Conservation (phyloP, 2,329 filamentous ascomycete genomes). For the Colletotrichum sp. region DNA sequence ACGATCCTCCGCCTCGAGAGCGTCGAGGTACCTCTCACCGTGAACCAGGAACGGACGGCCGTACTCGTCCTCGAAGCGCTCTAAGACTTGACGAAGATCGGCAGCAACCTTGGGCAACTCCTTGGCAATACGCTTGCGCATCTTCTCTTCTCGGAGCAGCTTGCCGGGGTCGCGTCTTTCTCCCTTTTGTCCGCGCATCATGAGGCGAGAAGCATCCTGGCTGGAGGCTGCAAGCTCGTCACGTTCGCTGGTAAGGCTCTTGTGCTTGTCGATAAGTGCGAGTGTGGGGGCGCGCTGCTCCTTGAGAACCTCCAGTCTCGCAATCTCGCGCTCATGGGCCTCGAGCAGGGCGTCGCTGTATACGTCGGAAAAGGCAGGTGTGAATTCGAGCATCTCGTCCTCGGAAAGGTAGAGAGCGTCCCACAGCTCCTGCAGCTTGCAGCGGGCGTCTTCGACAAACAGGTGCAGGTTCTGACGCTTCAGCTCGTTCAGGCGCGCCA, state of each 20-base stretch:
- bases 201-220: slow-evolving; percentile 91
- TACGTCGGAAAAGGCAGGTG: slow-evolving; percentile 94
- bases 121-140: slow-evolving; percentile 93
- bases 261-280: slow-evolving; percentile 82
- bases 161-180: slow-evolving; percentile 95
- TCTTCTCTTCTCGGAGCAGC: slow-evolving; percentile 94
- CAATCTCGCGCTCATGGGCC: slow-evolving; percentile 91
- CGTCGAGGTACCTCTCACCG: slow-evolving; percentile 88
- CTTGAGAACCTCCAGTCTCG: slow-evolving; percentile 77
- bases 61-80: slow-evolving; percentile 92
- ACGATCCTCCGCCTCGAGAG: slow-evolving; percentile 70
- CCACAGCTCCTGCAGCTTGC: slow-evolving; percentile 93
- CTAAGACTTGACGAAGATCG: slow-evolving; percentile 82
- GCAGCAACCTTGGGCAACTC: slow-evolving; percentile 90
- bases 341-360: slow-evolving; percentile 95
- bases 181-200: slow-evolving; percentile 90
- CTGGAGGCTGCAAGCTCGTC: slow-evolving; percentile 89
- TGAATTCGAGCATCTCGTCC: slow-evolving; percentile 98
- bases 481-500: slow-evolving; percentile 84
- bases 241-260: slow-evolving; percentile 81
- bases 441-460: slow-evolving; percentile 93
- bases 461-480: slow-evolving; percentile 95
- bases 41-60: slow-evolving; percentile 92
- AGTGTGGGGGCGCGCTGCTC: slow-evolving; percentile 89
- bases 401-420: slow-evolving; percentile 93